These are phyloP conservation scores for Kuraishia capsulata DNA, from an alignment of 805 yeast species.

Conservation along the genomic window DNA sequence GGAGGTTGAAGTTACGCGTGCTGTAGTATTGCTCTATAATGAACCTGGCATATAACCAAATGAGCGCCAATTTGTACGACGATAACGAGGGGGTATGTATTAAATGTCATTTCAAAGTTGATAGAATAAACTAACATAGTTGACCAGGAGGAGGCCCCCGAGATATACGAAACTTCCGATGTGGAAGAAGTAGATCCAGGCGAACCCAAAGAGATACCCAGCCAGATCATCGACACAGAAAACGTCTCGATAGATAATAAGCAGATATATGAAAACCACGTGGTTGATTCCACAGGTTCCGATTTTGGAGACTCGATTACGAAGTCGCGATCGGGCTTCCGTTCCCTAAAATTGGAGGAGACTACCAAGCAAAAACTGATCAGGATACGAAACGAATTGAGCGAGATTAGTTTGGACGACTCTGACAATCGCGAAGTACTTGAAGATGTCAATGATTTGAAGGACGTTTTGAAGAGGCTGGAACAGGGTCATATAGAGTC, in stretches of 20 bases:
- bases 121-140: no score
- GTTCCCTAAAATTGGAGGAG: background rate
- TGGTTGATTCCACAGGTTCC: background rate
- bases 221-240: background rate
- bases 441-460: background rate
- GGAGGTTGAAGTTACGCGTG: no score
- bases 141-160: background rate
- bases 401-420: background rate
- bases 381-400: conserved; percentile 1
- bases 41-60: no score
- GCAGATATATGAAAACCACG: background rate
- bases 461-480: background rate
- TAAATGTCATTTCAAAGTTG: no score
- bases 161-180: conserved; percentile 1
- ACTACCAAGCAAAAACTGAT: background rate
- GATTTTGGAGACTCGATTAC: conserved; percentile 1
- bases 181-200: background rate
- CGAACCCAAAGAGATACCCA: background rate
- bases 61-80: no score
- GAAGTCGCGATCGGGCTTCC: background rate
- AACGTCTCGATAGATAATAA: background rate
- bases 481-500: background rate
- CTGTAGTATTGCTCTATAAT: no score
- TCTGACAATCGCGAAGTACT: no score
- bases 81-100: no score